A percentile compares a stretch with the other conserved stretches of the same genome.
These are phyloP conservation scores for Sporothrix dimorphospora DNA, from an alignment of 2,329 filamentous ascomycete species.

Conservation along the genomic window DNA sequence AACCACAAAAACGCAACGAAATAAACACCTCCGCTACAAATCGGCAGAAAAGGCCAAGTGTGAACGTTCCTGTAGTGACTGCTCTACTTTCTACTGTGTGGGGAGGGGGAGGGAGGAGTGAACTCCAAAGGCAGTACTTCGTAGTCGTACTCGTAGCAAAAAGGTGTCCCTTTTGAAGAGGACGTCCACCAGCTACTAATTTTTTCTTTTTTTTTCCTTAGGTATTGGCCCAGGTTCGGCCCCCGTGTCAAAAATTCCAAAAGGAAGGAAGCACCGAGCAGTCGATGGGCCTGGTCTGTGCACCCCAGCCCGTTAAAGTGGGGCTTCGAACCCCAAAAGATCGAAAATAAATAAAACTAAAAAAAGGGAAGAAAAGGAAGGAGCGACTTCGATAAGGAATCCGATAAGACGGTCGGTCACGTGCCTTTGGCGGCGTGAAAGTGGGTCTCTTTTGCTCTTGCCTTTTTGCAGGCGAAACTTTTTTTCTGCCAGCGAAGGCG, in stretches of 20 bases:
- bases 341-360: not conserved
- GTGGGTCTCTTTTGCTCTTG: not conserved
- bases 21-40: slow-evolving; percentile 15
- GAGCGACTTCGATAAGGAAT: not conserved
- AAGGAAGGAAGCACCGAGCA: not conserved
- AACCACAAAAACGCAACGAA: slow-evolving; percentile 3
- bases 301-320: not conserved
- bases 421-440: not conserved
- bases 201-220: not conserved
- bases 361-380: not conserved
- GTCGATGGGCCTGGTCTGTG: slow-evolving; percentile 21
- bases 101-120: not conserved
- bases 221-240: not conserved
- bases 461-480: slow-evolving; percentile 12
- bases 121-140: not conserved
- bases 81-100: slow-evolving; percentile 11
- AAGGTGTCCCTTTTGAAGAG: slow-evolving; percentile 9
- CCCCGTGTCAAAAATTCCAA: slow-evolving; percentile 21
- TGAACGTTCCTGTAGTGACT: not conserved
- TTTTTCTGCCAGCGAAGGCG: slow-evolving; percentile 21
- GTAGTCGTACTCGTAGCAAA: not conserved
- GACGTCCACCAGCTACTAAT: not conserved
- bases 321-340: not conserved
- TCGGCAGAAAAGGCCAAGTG: slow-evolving; percentile 10
- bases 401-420: not conserved